phyloP scores from a whole-genome alignment of 176 grass and related monocot genomes.

The Poa pratensis region DNA sequence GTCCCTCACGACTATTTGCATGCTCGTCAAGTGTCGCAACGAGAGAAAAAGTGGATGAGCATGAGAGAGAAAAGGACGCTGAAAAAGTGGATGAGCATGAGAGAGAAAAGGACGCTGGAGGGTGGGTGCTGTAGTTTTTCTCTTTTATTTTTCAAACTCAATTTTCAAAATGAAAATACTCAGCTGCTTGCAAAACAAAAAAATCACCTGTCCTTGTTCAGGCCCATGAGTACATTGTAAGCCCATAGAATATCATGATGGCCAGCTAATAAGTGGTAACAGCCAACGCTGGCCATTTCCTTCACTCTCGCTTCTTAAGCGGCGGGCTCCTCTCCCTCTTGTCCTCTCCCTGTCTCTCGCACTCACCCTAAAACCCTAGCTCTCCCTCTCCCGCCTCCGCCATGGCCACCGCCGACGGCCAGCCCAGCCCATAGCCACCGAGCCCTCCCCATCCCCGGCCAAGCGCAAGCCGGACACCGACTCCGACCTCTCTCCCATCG shows the following conservation, averaged over 20 bases:
- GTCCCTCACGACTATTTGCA: too few species aligned
- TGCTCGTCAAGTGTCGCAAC: too few species aligned
- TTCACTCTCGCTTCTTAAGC: neutral
- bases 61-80: too few species aligned
- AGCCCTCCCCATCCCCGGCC: constrained; percentile 27
- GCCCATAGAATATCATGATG: neutral
- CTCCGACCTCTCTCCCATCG: constrained; percentile 36
- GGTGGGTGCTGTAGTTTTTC: too few species aligned
- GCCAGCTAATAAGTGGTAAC: neutral
- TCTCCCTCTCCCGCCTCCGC: neutral
- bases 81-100: too few species aligned
- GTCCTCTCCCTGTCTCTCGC: neutral
- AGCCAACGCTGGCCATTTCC: neutral
- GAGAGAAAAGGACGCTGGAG: too few species aligned
- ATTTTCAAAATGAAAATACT: neutral
- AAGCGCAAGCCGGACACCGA: constrained; percentile 63
- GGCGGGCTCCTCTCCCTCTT: too few species aligned
- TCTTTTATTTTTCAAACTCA: too few species aligned
- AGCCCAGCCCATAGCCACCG: constrained; percentile 29
- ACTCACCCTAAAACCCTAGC: constrained; percentile 40
- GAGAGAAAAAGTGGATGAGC: too few species aligned
- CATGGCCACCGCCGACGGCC: constrained; percentile 54
- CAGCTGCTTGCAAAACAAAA: neutral
- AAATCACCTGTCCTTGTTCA: neutral
- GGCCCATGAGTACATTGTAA: neutral